phyloP scores from a whole-genome alignment of 1,284 basidiomycete genomes.

The Cryptococcus neoformans region DNA sequence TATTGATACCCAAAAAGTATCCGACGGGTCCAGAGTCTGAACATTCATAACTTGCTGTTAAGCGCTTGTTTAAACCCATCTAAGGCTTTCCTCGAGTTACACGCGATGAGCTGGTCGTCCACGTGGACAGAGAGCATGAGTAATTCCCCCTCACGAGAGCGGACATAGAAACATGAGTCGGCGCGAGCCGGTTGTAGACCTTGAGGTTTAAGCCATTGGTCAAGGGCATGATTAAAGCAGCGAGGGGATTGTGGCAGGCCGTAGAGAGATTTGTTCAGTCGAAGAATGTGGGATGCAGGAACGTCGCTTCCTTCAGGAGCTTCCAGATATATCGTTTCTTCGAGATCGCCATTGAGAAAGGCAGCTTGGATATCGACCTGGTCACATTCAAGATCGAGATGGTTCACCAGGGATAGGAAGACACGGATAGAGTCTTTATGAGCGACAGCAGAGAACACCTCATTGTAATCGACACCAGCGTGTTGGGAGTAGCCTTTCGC shows the following conservation, averaged over 20 bases:
- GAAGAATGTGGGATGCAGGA: conserved; percentile 8
- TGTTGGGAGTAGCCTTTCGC: conserved; percentile 13
- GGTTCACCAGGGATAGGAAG: conserved; percentile 21
- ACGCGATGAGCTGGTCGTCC: too few species aligned
- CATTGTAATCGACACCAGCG: conserved; percentile 20
- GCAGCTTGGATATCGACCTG: conserved; percentile 28
- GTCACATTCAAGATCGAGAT: conserved; percentile 23
- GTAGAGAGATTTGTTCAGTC: conserved; percentile 24
- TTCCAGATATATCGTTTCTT: conserved; percentile 9
- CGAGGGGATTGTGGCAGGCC: conserved; percentile 29
- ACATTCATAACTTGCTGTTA: too few species aligned
- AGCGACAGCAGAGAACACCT: conserved; percentile 18
- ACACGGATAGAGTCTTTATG: conserved; percentile 24
- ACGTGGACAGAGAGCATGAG: conserved; percentile 19
- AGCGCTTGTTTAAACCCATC: too few species aligned
- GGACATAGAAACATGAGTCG: conserved; percentile 10
- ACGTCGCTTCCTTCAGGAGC: conserved; percentile 21
- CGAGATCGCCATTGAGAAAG: conserved; percentile 14
- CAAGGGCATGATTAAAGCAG: conserved; percentile 20
- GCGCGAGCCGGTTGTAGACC: conserved; percentile 12
- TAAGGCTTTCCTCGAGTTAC: neutral
- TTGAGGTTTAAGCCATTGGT: conserved; percentile 15
- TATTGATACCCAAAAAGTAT: too few species aligned
- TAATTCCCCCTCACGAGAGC: conserved; percentile 25
- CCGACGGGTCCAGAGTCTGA: too few species aligned